Evolutionary conservation across 345 rosid genomes (phyloP).

Genomic region (Lagerstroemia speciosa): DNA sequence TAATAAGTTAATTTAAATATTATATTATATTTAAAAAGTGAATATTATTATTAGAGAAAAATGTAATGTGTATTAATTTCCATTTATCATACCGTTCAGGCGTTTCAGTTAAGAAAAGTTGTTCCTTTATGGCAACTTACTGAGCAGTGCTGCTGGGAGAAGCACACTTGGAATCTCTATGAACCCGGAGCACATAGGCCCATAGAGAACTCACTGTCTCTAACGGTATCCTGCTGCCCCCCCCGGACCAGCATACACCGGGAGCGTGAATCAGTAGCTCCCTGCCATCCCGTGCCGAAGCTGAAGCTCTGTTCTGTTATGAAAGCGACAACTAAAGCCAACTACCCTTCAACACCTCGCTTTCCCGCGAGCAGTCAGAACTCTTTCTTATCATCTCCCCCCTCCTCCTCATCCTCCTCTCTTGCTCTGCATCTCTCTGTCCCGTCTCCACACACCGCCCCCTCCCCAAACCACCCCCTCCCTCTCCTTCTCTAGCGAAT

Average conservation of each 20-base stretch:
- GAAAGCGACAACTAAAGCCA: neutral
- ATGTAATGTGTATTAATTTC: no score
- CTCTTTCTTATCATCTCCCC: neutral
- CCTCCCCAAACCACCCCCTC: no score
- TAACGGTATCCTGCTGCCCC: no score
- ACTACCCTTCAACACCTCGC: constrained; percentile 2
- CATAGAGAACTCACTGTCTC: neutral
- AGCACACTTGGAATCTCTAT: neutral
- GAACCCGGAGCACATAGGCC: neutral
- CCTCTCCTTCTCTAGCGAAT: neutral
- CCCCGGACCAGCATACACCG: neutral
- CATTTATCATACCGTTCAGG: no score
- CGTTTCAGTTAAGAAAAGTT: no score
- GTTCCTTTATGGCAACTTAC: no score
- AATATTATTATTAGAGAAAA: no score
- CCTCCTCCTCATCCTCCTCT: neutral
- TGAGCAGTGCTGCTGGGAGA: neutral
- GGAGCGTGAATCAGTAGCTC: neutral
- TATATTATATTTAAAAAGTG: no score
- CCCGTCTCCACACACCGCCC: no score
- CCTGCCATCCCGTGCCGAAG: neutral
- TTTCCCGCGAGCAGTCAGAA: neutral
- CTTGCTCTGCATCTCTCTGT: neutral
- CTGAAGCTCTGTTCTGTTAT: neutral
- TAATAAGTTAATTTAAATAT: no score